Conservation (phyloP, 2,329 filamentous ascomycete genomes). For the Huntiella savannae region DNA sequence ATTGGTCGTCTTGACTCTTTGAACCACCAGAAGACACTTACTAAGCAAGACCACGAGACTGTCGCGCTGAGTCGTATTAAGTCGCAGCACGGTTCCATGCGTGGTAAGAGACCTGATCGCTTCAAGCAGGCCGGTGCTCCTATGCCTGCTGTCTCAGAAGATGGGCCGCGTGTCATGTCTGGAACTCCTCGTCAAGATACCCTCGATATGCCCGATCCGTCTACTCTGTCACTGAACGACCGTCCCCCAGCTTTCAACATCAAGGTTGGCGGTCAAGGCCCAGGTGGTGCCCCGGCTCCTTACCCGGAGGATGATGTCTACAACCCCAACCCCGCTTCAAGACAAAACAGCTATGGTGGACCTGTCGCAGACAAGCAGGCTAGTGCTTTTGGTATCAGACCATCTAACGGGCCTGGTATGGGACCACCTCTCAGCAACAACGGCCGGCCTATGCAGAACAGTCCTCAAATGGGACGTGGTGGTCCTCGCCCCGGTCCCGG, state of each 20-base stretch:
- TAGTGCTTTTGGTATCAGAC: conserved; percentile 36
- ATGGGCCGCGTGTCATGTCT: conserved; percentile 14
- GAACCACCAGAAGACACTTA: conserved; percentile 62
- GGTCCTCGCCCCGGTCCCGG: conserved; percentile 6
- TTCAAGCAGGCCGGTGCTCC: conserved; percentile 18
- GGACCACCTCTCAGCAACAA: neutral
- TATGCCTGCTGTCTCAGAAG: conserved; percentile 32
- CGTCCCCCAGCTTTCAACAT: conserved; percentile 28
- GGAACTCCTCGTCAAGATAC: conserved; percentile 12
- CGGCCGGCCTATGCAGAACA: neutral
- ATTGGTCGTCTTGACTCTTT: conserved; percentile 65
- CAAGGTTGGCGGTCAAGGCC: conserved; percentile 27
- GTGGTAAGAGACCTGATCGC: conserved; percentile 40
- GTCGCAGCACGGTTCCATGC: conserved; percentile 53
- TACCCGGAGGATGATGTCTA: conserved; percentile 34
- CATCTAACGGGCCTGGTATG: conserved; percentile 17
- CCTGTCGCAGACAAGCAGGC: conserved; percentile 29
- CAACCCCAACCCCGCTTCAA: conserved; percentile 22
- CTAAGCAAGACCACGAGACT: conserved; percentile 81
- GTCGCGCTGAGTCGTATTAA: conserved; percentile 79
- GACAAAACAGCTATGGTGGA: conserved; percentile 18
- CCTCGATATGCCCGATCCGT: conserved; percentile 22
- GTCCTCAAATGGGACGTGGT: conserved; percentile 10
- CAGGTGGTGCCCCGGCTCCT: conserved; percentile 27
- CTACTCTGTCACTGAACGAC: conserved; percentile 12